phyloP scores from a whole-genome alignment of 2,329 filamentous ascomycete genomes.

The Penicillium sp. region DNA sequence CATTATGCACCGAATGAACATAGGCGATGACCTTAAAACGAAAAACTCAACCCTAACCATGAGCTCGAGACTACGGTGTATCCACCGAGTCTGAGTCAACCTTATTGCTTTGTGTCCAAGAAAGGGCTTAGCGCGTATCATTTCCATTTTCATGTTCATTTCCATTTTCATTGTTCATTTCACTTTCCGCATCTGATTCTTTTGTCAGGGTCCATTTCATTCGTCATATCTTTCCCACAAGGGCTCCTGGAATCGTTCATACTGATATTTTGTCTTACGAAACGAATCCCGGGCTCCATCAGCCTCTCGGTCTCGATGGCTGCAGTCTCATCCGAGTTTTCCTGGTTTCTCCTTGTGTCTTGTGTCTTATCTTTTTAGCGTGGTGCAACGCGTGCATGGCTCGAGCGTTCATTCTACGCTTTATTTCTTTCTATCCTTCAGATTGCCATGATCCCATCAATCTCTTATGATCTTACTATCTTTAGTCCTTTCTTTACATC shows the following conservation, averaged over 20 bases:
- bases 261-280: background rate
- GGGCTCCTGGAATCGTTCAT: background rate
- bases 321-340: background rate
- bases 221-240: background rate
- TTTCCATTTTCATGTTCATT: background rate
- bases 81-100: background rate
- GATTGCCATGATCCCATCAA: background rate
- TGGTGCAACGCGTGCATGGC: constrained; percentile 24
- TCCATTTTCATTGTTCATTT: background rate
- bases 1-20: constrained; percentile 45
- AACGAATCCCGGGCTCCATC: background rate
- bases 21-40: constrained; percentile 18
- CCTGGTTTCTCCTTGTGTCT: background rate
- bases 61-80: background rate
- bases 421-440: background rate
- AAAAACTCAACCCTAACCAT: background rate
- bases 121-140: constrained; percentile 10
- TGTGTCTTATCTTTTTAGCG: constrained; percentile 19
- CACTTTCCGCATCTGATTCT: background rate
- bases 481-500: background rate
- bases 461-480: background rate
- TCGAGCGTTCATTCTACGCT: constrained; percentile 15
- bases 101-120: background rate
- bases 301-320: background rate
- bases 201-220: background rate